Evolutionary conservation across 1,139 yeast species (phyloP), one percentile per base, ranked within the genome.

Genomic region (Geotrichum reessii): DNA sequence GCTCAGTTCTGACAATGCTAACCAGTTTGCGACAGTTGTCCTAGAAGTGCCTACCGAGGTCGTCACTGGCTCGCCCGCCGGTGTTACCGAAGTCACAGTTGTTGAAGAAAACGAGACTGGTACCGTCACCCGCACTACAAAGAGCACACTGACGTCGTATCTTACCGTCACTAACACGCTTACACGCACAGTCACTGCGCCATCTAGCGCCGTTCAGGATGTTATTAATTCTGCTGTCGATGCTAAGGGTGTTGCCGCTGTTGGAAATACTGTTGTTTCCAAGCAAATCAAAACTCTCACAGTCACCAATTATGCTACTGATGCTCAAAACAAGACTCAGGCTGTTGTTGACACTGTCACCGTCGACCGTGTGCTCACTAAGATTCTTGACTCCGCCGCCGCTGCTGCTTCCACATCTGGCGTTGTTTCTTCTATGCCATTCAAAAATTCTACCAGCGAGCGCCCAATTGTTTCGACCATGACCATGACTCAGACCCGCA

Each of bases 131-230:
- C 21, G 31, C 47, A 56, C 58, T 28, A 28, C 27, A 19, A 27
- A 46, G n/a, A 21, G 33, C 25, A 52, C 53, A 1, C n/a, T 28
- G 27, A 47, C 58, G 11, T 33, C 52, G 19, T 42, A 52, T 31
- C 27, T 56, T 25, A 52, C 56, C 22, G 49, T 56, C 27, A 56
- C 53, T 12, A 28, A 46, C 22, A 24, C 28, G 6, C 25, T 52
- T 7, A 56, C 59, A 8, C 33, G 48, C 25, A 52, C 54, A 8
- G 4, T 48, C 21, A n/a, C 42, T 11, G 22, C 24, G 12, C 24
- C 55, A 6, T 14, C 50, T 25, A 42, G 47, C 8, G 37, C 58
- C 8, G 40, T 28, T 14, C 17, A 25, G 22, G 37, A 50, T 21
- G 55, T 31, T 3, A 47, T 52, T n/a, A 11, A 33, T 17, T 12